Conservation (phyloP, 345 rosid species). For the Microthlaspi erraticum region DNA sequence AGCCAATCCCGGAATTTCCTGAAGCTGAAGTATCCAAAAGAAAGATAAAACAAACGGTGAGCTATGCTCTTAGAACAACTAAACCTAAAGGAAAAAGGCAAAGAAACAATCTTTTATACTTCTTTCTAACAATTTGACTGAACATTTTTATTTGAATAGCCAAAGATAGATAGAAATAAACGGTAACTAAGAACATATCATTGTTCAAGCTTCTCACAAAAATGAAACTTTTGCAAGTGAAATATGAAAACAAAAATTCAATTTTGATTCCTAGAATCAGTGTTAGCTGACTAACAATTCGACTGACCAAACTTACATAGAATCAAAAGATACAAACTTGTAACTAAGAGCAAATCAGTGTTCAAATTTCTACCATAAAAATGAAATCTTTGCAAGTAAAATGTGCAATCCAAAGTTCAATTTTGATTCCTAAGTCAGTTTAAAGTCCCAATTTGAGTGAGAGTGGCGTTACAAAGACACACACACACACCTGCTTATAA, state of each 20-base stretch:
- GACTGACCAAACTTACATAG: too few relatives aligned
- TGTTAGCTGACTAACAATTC: too few relatives aligned
- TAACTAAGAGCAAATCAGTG: too few relatives aligned
- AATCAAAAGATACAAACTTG: too few relatives aligned
- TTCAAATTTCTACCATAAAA: too few relatives aligned
- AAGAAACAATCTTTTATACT: background rate
- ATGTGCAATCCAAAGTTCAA: background rate
- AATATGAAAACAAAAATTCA: background rate
- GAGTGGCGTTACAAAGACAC: conserved; percentile 6
- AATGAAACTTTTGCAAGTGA: background rate
- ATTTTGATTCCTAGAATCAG: background rate
- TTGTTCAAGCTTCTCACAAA: conserved; percentile 11
- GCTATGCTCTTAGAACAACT: conserved; percentile 3
- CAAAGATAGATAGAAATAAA: background rate
- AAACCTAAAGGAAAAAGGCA: background rate
- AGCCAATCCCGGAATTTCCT: conserved; percentile 86
- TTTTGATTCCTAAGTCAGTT: background rate
- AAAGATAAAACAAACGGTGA: background rate
- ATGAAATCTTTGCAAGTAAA: background rate
- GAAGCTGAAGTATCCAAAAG: conserved; percentile 60
- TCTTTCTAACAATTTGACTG: background rate
- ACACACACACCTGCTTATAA: conserved; percentile 59
- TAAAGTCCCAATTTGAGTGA: background rate
- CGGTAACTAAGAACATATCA: background rate
- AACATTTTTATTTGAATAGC: background rate